phyloP scores from a whole-genome alignment of 768 basidiomycete species.

The Pisolithus orientalis region DNA sequence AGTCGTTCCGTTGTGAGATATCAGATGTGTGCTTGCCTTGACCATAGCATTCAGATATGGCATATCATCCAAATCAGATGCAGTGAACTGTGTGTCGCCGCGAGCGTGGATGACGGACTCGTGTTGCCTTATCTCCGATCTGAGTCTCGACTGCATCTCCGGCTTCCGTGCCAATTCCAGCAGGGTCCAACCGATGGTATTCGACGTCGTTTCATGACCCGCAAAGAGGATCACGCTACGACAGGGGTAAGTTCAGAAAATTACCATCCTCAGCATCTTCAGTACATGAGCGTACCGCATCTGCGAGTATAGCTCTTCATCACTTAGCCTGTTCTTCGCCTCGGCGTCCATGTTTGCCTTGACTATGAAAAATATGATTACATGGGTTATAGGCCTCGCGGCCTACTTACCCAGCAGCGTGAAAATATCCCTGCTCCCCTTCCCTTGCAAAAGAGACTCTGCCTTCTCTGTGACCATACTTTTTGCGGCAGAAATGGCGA shows the following conservation, averaged over 20 bases:
- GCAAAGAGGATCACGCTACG: constrained; percentile 42
- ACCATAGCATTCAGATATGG: constrained; percentile 38
- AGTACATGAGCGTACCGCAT: neutral
- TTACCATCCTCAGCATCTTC: neutral
- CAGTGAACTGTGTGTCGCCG: constrained; percentile 33
- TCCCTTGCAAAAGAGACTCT: constrained; percentile 1
- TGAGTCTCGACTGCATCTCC: constrained; percentile 54
- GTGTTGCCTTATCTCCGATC: constrained; percentile 43
- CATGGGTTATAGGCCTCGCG: too few relatives aligned
- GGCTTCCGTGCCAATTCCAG: constrained; percentile 56
- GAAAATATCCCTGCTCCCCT: constrained; percentile 6
- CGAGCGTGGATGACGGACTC: constrained; percentile 24
- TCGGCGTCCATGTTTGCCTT: constrained; percentile 23
- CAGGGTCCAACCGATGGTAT: constrained; percentile 53
- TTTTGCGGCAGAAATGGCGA: constrained; percentile 1
- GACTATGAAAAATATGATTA: constrained; percentile 7
- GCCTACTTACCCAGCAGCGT: constrained; percentile 33
- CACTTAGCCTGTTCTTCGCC: constrained; percentile 17
- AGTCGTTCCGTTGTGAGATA: neutral
- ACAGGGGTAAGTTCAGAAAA: neutral
- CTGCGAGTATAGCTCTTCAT: constrained; percentile 6
- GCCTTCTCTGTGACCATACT: constrained; percentile 10
- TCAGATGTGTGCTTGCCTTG: constrained; percentile 26
- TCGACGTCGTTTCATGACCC: constrained; percentile 59
- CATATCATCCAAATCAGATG: constrained; percentile 45